Conservation (phyloP, 805 yeast species). For the Candida oleophila region DNA sequence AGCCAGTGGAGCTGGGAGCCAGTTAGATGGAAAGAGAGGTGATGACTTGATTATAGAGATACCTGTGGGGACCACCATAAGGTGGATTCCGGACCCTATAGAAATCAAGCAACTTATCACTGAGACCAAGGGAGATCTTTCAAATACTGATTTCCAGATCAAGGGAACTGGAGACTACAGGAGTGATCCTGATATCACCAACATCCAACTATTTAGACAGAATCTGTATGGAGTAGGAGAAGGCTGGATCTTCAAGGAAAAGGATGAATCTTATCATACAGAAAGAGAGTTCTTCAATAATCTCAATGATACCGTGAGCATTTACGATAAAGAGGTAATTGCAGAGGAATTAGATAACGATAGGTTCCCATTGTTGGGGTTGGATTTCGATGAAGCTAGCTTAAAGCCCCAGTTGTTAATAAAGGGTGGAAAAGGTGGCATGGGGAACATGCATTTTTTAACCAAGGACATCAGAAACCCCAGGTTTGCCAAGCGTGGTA, state of each 20-base stretch:
- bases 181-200: slow-evolving; percentile 29
- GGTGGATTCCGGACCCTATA: slow-evolving; percentile 80
- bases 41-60: slow-evolving; percentile 76
- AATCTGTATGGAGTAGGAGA: slow-evolving; percentile 60
- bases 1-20: slow-evolving; percentile 65
- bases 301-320: slow-evolving; percentile 61
- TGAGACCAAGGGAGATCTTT: slow-evolving; percentile 13
- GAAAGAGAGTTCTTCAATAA: slow-evolving; percentile 65
- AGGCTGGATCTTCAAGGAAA: slow-evolving; percentile 88
- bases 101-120: slow-evolving; percentile 33
- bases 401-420: slow-evolving; percentile 66
- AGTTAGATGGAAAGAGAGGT: slow-evolving; percentile 85
- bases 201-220: slow-evolving; percentile 62
- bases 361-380: slow-evolving; percentile 75
- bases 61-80: slow-evolving; percentile 86
- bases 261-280: slow-evolving; percentile 66
- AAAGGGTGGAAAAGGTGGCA: slow-evolving; percentile 89
- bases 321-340: slow-evolving; percentile 59
- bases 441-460: slow-evolving; percentile 94
- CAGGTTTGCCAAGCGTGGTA: slow-evolving; percentile 78
- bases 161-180: slow-evolving; percentile 22
- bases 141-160: slow-evolving; percentile 31
- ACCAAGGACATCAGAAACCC: slow-evolving; percentile 87
- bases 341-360: slow-evolving; percentile 62
- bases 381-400: slow-evolving; percentile 65